These are phyloP conservation scores for Xylaria hypoxylon DNA, from an alignment of 2,329 filamentous ascomycete genomes.

Conservation along the genomic window DNA sequence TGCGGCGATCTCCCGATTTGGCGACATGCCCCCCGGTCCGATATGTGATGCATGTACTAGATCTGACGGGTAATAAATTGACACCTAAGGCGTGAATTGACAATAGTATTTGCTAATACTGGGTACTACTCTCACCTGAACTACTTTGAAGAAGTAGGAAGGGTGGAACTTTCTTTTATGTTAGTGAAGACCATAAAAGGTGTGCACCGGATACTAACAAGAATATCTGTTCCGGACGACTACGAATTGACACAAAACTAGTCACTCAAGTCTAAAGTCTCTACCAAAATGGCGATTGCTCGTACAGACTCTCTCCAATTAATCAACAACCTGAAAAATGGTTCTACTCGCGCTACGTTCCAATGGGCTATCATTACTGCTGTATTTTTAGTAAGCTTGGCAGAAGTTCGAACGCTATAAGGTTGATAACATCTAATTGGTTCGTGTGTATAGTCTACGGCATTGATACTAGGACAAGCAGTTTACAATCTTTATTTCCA, in stretches of 20 bases:
- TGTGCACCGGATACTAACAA: background rate
- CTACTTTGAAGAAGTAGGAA: background rate
- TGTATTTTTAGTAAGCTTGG: constrained; percentile 11
- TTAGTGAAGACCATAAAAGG: background rate
- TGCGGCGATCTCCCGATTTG: constrained; percentile 15
- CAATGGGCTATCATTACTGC: constrained; percentile 6
- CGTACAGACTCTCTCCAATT: background rate
- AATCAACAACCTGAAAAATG: constrained; percentile 1
- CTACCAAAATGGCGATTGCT: background rate
- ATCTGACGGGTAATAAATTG: background rate
- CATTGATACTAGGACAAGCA: background rate
- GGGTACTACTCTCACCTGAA: background rate
- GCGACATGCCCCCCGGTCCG: background rate
- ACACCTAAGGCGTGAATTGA: background rate
- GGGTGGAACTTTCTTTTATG: background rate
- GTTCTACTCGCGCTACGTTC: background rate
- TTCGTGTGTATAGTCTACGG: background rate
- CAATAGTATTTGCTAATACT: background rate
- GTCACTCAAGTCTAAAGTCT: background rate
- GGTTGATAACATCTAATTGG: background rate
- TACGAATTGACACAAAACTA: background rate
- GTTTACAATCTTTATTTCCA: constrained; percentile 42
- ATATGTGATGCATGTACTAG: background rate
- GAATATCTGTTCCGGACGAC: background rate
- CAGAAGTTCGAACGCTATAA: background rate